A percentile compares a stretch with the other conserved stretches of the same genome.
These are phyloP conservation scores for Leccinum ochraceum DNA, from an alignment of 768 basidiomycete genomes.

Conservation along the genomic window DNA sequence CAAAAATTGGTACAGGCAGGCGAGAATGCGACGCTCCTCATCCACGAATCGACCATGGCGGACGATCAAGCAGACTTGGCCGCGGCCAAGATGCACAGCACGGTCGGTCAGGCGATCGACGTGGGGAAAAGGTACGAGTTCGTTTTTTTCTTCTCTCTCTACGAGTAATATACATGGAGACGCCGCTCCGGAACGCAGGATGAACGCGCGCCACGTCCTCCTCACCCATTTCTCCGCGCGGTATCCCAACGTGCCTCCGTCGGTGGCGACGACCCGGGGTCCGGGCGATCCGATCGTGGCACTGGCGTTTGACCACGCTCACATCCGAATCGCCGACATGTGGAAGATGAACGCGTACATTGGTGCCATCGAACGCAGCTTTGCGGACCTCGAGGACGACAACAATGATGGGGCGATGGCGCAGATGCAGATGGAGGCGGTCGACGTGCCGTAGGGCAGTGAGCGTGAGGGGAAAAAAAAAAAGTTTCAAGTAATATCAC, in stretches of 20 bases:
- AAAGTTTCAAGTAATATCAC: constrained; percentile 1
- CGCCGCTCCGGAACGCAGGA: constrained; percentile 44
- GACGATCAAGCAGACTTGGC: constrained; percentile 82
- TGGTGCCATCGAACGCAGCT: constrained; percentile 64
- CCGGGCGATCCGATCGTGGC: constrained; percentile 52
- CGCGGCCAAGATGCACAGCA: constrained; percentile 78
- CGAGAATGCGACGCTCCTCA: constrained; percentile 70
- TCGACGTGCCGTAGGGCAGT: constrained; percentile 22
- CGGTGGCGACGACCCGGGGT: constrained; percentile 26
- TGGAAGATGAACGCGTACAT: constrained; percentile 85
- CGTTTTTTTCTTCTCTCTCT: not conserved
- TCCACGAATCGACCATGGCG: constrained; percentile 94
- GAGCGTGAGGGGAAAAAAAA: not conserved
- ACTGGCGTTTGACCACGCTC: constrained; percentile 80
- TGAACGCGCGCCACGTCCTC: constrained; percentile 83
- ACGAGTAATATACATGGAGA: not conserved
- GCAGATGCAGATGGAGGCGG: constrained; percentile 8
- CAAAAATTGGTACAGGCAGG: constrained; percentile 67
- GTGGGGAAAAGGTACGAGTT: constrained; percentile 64
- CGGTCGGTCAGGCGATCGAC: constrained; percentile 83
- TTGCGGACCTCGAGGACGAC: constrained; percentile 54
- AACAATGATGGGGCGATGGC: constrained; percentile 13
- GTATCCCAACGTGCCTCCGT: constrained; percentile 81
- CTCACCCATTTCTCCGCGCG: constrained; percentile 95
- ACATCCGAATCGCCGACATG: constrained; percentile 73